These are phyloP conservation scores for Phytophthora pini DNA, from an alignment of 352 stramenopile genomes.

Conservation along the genomic window DNA sequence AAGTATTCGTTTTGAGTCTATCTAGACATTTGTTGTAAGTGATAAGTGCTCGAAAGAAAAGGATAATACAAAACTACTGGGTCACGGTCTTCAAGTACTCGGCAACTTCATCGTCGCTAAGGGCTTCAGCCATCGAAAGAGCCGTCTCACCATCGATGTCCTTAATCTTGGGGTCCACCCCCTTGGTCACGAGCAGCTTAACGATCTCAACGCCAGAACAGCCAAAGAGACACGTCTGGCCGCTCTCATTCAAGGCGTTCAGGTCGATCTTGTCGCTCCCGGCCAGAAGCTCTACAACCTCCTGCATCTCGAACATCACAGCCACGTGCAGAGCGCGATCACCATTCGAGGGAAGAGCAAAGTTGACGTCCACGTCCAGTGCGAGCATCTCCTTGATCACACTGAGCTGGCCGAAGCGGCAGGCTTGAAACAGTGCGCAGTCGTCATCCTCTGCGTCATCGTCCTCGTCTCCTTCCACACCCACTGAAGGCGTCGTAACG, in stretches of 20 bases:
- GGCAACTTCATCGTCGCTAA: conserved; percentile 80
- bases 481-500: conserved; percentile 54
- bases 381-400: conserved; percentile 85
- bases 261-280: conserved; percentile 57
- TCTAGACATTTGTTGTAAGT: conserved; percentile 15
- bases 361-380: conserved; percentile 74
- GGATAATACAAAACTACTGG: conserved; percentile 33
- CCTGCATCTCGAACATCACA: conserved; percentile 86
- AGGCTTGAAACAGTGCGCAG: conserved; percentile 82
- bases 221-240: conserved; percentile 84
- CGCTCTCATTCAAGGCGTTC: conserved; percentile 72
- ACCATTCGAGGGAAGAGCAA: conserved; percentile 60
- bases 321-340: conserved; percentile 82
- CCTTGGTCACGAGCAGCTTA: conserved; percentile 63
- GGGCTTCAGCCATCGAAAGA: conserved; percentile 69
- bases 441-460: conserved; percentile 61
- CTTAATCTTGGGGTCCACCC: conserved; percentile 66
- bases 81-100: conserved; percentile 59
- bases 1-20: conserved; percentile 6
- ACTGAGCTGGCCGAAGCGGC: conserved; percentile 66
- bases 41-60: conserved; percentile 2
- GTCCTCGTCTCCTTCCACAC: conserved; percentile 39
- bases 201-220: conserved; percentile 80
- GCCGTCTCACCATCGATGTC: conserved; percentile 78
- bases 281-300: conserved; percentile 78